Conservation (phyloP, 2,329 filamentous ascomycete species). For the Sordariomycetes sp. region DNA sequence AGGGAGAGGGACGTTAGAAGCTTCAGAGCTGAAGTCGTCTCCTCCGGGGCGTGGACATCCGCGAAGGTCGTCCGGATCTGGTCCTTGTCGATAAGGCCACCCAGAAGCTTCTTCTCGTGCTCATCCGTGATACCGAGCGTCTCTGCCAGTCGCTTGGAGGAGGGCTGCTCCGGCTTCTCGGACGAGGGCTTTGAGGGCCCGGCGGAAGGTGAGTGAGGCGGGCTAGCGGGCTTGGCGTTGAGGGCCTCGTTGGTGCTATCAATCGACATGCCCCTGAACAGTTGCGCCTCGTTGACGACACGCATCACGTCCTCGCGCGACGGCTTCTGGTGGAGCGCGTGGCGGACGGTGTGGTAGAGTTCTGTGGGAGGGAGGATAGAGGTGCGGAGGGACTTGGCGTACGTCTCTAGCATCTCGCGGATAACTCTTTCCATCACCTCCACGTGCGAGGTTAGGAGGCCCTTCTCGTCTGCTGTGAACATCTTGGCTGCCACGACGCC, state of each 20-base stretch:
- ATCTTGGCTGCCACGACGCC: constrained; percentile 3
- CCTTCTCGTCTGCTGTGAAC: background rate
- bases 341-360: constrained; percentile 25
- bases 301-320: constrained; percentile 4
- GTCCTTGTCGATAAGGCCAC: constrained; percentile 69
- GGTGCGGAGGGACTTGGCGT: constrained; percentile 13
- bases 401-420: constrained; percentile 2
- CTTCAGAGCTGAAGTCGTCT: constrained; percentile 79
- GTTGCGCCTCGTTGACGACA: constrained; percentile 6
- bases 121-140: constrained; percentile 1
- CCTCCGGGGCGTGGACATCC: constrained; percentile 71
- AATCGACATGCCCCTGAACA: constrained; percentile 2
- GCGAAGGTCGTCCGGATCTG: constrained; percentile 80
- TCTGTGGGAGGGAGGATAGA: constrained; percentile 26
- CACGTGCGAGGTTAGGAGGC: background rate
- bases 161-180: background rate
- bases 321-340: constrained; percentile 6
- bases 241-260: constrained; percentile 4
- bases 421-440: constrained; percentile 3
- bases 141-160: background rate
- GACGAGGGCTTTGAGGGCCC: background rate
- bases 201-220: background rate
- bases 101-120: constrained; percentile 74
- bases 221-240: background rate
- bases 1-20: constrained; percentile 82